A percentile compares a stretch with the other conserved stretches of the same genome.
Evolutionary conservation across 768 basidiomycete genomes (phyloP).

Genomic region (Podaxis sp.): DNA sequence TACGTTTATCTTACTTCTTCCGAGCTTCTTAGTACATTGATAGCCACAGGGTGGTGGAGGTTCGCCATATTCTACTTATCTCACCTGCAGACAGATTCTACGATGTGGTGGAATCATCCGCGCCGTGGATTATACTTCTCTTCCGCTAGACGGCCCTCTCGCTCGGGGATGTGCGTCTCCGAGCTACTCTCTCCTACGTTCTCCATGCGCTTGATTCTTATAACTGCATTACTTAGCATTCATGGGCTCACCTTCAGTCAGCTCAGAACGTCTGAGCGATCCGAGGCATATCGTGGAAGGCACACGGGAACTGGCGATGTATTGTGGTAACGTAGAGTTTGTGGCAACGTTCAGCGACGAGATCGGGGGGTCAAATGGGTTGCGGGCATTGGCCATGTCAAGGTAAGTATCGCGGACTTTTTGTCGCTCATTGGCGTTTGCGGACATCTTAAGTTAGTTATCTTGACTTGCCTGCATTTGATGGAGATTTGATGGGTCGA

Average conservation of each 20-base stretch:
- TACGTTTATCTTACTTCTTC: constrained; percentile 9
- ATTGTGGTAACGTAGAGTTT: constrained; percentile 27
- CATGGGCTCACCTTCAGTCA: constrained; percentile 42
- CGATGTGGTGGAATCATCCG: constrained; percentile 46
- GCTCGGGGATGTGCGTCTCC: constrained; percentile 26
- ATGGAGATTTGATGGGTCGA: constrained; percentile 50
- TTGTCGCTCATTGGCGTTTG: background rate
- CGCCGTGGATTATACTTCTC: constrained; percentile 43
- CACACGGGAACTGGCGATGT: constrained; percentile 28
- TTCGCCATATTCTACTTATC: constrained; percentile 50
- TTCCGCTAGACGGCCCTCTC: constrained; percentile 40
- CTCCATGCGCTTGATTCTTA: background rate
- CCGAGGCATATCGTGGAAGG: constrained; percentile 25
- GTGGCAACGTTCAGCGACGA: constrained; percentile 36
- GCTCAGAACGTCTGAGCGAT: constrained; percentile 26
- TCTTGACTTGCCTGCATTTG: constrained; percentile 38
- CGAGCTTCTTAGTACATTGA: background rate
- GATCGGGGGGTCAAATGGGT: constrained; percentile 47
- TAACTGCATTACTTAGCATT: constrained; percentile 20
- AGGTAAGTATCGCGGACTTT: constrained; percentile 24
- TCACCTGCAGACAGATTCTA: constrained; percentile 52
- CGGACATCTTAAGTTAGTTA: constrained; percentile 24
- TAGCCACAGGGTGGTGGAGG: constrained; percentile 55
- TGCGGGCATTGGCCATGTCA: constrained; percentile 35
- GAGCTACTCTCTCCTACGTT: background rate